Evolutionary conservation across 805 yeast species (phyloP), one percentile per base, ranked within the genome.

Genomic region (Pichia pseudocactophila): DNA sequence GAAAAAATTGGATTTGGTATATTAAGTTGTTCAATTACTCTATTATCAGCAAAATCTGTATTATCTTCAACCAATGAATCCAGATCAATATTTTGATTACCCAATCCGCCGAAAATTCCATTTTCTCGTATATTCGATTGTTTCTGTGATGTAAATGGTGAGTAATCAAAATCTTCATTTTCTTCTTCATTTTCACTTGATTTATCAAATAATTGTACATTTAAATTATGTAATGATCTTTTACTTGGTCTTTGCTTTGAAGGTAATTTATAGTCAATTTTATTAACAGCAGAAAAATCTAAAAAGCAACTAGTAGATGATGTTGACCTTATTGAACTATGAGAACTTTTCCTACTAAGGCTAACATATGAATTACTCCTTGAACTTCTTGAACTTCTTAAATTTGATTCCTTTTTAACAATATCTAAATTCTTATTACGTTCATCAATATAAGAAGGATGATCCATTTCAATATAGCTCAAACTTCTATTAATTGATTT

Each of bases 391-490:
- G 31, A 28, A 28, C 62, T 48, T 39, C 54, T 58, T 47, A 59
- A 40, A 46, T 58, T 60, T 18, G 59, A 54, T 47, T 64, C 68
- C 26, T 58, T 48, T 31, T 66, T 47, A 16, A 65, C 51, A 63
- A 71, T 51, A 57, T 64, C 50, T 55, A 73, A 52, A 53, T 71
- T 59, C 59, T 54, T 43, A 62, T 71, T 64, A 57, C 71, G 58
- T 50, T 67, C 69, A 55, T 62, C 59, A 61, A 73, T 57, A 53
- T 59, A 66, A 58, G 76, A 63, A 16, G 70, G 65, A 55, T 76
- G 86, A 65, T 81, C 79, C 98, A 90, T 90, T 52, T 80, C 90
- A 39, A 89, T 78, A 54, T 92, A 92, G 42, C 75, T 78, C 51
- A 41, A 36, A 15, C 34, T 35, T 17, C 43, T 39, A 27, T 36